A percentile compares a stretch with the other conserved stretches of the same genome.
Evolutionary conservation across 768 basidiomycete species (phyloP).

Genomic region (Phanerochaete carnosa): DNA sequence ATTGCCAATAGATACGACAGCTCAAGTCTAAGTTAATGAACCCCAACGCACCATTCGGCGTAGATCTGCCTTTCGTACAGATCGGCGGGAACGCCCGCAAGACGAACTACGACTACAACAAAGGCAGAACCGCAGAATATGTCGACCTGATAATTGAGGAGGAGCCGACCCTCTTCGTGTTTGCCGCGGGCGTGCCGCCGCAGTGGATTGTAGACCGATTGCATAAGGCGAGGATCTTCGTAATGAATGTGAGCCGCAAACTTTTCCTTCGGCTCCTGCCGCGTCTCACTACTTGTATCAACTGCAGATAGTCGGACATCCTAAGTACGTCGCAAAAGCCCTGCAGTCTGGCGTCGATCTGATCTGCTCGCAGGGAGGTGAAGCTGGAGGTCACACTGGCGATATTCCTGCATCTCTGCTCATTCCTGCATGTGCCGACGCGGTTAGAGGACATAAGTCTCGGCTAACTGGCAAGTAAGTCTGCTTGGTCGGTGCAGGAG

Average conservation of each 20-base stretch:
- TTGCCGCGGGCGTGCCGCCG: slow-evolving; percentile 83
- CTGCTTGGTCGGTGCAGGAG: slow-evolving; percentile 89
- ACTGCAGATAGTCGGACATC: slow-evolving; percentile 79
- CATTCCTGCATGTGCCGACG: slow-evolving; percentile 88
- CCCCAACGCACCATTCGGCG: slow-evolving; percentile 45
- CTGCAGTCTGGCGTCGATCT: slow-evolving; percentile 76
- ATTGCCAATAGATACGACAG: background rate
- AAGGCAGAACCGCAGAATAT: slow-evolving; percentile 74
- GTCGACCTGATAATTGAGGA: slow-evolving; percentile 88
- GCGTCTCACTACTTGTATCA: background rate
- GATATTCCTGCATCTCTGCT: slow-evolving; percentile 81
- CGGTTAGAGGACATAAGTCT: slow-evolving; percentile 69
- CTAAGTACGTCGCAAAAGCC: slow-evolving; percentile 61
- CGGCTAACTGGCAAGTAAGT: slow-evolving; percentile 81
- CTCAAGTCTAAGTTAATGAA: background rate
- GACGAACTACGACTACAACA: slow-evolving; percentile 91
- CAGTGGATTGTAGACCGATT: slow-evolving; percentile 69
- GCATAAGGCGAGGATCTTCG: slow-evolving; percentile 74
- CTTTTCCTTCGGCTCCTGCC: slow-evolving; percentile 14
- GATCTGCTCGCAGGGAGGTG: slow-evolving; percentile 70
- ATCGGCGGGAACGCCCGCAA: slow-evolving; percentile 82
- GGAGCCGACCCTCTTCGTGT: slow-evolving; percentile 81
- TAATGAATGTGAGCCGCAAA: slow-evolving; percentile 57
- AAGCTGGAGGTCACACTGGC: slow-evolving; percentile 59
- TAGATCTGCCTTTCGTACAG: slow-evolving; percentile 83